Percentiles rank a stretch among this genome's conserved stretches.
These are phyloP conservation scores for Podaxis sp. DNA, from an alignment of 768 basidiomycete genomes.

Conservation along the genomic window DNA sequence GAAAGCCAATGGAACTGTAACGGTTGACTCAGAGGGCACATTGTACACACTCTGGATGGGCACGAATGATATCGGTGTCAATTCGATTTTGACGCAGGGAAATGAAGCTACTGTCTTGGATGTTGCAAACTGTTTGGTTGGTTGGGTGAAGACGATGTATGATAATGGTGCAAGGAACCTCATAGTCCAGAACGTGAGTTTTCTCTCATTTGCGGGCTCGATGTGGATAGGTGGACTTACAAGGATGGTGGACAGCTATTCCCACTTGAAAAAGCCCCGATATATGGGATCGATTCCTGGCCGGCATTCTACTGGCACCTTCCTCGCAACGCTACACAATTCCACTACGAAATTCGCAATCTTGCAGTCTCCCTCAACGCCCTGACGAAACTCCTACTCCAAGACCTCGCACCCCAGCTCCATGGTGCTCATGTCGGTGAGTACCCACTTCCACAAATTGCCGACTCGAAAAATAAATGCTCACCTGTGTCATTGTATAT, in stretches of 20 bases:
- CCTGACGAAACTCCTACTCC: slow-evolving; percentile 49
- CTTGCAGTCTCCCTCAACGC: slow-evolving; percentile 50
- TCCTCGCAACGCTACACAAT: slow-evolving; percentile 53
- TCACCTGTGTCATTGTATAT: neutral
- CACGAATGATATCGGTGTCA: slow-evolving; percentile 60
- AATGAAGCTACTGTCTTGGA: slow-evolving; percentile 55
- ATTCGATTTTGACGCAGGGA: slow-evolving; percentile 48
- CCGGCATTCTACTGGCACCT: slow-evolving; percentile 50
- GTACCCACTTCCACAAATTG: slow-evolving; percentile 14
- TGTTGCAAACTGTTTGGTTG: slow-evolving; percentile 55
- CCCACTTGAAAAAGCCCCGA: slow-evolving; percentile 47
- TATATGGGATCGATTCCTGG: slow-evolving; percentile 49
- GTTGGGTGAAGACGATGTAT: slow-evolving; percentile 59
- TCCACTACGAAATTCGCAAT: slow-evolving; percentile 55
- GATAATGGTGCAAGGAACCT: slow-evolving; percentile 63
- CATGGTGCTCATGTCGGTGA: slow-evolving; percentile 58
- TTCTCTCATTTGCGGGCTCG: neutral
- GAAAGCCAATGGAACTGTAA: slow-evolving; percentile 40
- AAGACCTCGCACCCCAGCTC: slow-evolving; percentile 44
- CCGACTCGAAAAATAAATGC: neutral
- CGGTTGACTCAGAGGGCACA: slow-evolving; percentile 43
- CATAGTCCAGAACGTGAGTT: slow-evolving; percentile 63
- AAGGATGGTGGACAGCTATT: slow-evolving; percentile 42
- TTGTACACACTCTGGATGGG: slow-evolving; percentile 71
- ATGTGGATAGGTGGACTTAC: neutral